Evolutionary conservation across 108 stramenopile genomes (phyloP).

Genomic region (Nitzschia sp.): DNA sequence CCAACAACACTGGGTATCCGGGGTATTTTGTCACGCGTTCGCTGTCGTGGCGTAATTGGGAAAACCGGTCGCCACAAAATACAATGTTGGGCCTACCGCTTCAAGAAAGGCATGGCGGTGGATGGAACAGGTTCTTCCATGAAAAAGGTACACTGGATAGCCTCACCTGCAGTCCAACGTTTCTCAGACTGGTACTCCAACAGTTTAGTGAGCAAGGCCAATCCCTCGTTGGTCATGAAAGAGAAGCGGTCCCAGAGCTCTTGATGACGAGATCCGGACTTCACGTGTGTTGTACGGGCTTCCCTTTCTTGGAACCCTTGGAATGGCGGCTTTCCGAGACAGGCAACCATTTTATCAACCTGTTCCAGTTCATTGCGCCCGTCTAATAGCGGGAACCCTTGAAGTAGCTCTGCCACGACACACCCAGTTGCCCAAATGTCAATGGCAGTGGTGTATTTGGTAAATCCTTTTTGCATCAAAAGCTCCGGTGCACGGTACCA

Average conservation of each 20-base stretch:
- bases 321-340: constrained; percentile 53
- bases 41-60: too few relatives aligned
- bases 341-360: constrained; percentile 65
- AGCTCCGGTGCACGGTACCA: constrained; percentile 95
- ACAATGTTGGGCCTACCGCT: background rate
- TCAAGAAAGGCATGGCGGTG: constrained; percentile 9
- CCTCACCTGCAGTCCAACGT: constrained; percentile 60
- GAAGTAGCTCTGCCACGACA: constrained; percentile 84
- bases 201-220: constrained; percentile 48
- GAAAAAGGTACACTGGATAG: constrained; percentile 46
- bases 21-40: too few relatives aligned
- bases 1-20: too few relatives aligned
- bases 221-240: constrained; percentile 36
- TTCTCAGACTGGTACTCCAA: constrained; percentile 50
- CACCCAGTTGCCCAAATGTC: constrained; percentile 89
- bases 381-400: constrained; percentile 72
- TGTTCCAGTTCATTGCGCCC: constrained; percentile 82
- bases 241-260: constrained; percentile 37
- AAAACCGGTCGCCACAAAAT: too few relatives aligned
- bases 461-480: constrained; percentile 36
- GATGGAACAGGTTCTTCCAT: constrained; percentile 31
- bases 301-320: constrained; percentile 13
- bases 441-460: constrained; percentile 62
- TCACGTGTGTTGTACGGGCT: background rate
- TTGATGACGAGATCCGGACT: background rate